Percentiles rank a stretch among this genome's conserved stretches.
Evolutionary conservation across 2,329 filamentous ascomycete genomes (phyloP).

Genomic region (Aspergillus clavatus): DNA sequence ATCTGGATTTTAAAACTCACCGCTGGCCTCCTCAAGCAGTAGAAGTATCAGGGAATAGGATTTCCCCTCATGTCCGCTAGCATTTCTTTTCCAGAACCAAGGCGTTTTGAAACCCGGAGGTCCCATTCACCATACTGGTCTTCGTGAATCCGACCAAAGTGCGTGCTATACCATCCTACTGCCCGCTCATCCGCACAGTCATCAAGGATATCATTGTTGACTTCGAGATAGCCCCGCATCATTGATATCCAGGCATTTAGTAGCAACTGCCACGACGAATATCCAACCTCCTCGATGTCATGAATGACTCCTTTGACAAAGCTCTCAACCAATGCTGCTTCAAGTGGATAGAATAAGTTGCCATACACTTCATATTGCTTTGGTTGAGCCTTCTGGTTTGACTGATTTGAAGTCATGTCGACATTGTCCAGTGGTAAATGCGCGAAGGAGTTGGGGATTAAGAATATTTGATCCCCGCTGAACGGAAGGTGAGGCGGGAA

Average conservation of each 20-base stretch:
- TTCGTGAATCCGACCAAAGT: slow-evolving; percentile 25
- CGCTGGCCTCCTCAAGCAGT: too few relatives aligned
- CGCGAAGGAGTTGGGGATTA: slow-evolving; percentile 7
- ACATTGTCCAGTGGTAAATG: slow-evolving; percentile 1
- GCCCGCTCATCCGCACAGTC: slow-evolving; percentile 20
- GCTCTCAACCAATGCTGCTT: slow-evolving; percentile 7
- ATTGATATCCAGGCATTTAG: slow-evolving; percentile 21
- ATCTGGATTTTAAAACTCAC: too few relatives aligned
- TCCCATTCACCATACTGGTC: slow-evolving; percentile 20
- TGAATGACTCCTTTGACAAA: slow-evolving; percentile 21
- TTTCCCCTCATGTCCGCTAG: slow-evolving; percentile 22
- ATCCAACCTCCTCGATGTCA: slow-evolving; percentile 17
- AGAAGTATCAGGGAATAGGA: too few relatives aligned
- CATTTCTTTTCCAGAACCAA: slow-evolving; percentile 24
- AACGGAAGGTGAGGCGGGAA: too few relatives aligned
- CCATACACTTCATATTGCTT: slow-evolving; percentile 3
- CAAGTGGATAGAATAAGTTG: slow-evolving; percentile 6
- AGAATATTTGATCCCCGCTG: slow-evolving; percentile 7
- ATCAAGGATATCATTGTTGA: slow-evolving; percentile 25
- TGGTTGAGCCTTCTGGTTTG: too few relatives aligned
- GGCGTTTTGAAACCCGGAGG: slow-evolving; percentile 22
- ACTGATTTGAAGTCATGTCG: background rate
- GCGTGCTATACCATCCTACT: slow-evolving; percentile 25
- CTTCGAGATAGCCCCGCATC: slow-evolving; percentile 25
- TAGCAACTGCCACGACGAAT: slow-evolving; percentile 19